These are phyloP conservation scores for Solanum lignicaule DNA, from an alignment of 257 asterid genomes.

Conservation along the genomic window DNA sequence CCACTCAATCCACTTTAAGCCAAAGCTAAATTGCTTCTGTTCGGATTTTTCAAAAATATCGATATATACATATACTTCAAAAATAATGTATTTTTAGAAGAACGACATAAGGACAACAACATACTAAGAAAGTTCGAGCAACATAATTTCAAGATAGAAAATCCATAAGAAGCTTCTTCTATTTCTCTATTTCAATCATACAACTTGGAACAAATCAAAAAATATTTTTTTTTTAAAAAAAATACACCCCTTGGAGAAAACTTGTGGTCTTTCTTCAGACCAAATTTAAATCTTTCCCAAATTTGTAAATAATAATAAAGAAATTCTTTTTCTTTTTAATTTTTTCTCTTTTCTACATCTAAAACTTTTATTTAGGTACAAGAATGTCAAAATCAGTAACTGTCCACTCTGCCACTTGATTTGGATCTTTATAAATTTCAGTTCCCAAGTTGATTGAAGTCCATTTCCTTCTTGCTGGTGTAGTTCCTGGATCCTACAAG, in stretches of 20 bases:
- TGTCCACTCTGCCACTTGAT: constrained; percentile 81
- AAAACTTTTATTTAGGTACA: constrained; percentile 10
- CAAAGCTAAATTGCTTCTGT: background rate
- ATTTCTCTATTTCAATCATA: background rate
- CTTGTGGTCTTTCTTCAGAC: background rate
- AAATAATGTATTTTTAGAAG: background rate
- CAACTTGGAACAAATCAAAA: background rate
- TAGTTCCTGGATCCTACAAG: constrained; percentile 66
- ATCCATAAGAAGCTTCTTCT: background rate
- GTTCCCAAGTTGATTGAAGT: constrained; percentile 63
- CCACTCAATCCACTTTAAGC: background rate
- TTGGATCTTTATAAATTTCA: constrained; percentile 47
- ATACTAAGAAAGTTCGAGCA: background rate
- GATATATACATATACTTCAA: rapidly evolving
- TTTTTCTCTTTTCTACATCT: background rate
- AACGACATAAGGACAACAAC: rapidly evolving
- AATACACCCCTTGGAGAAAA: background rate
- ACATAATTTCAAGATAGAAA: background rate
- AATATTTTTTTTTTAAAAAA: background rate
- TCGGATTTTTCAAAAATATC: rapidly evolving
- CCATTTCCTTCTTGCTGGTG: constrained; percentile 59
- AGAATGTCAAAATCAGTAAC: constrained; percentile 69
- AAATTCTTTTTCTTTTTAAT: no score
- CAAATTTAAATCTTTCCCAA: background rate
- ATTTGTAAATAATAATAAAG: no score